Conservation (phyloP, 1,284 basidiomycete species). For the Ustilago bromivora region DNA sequence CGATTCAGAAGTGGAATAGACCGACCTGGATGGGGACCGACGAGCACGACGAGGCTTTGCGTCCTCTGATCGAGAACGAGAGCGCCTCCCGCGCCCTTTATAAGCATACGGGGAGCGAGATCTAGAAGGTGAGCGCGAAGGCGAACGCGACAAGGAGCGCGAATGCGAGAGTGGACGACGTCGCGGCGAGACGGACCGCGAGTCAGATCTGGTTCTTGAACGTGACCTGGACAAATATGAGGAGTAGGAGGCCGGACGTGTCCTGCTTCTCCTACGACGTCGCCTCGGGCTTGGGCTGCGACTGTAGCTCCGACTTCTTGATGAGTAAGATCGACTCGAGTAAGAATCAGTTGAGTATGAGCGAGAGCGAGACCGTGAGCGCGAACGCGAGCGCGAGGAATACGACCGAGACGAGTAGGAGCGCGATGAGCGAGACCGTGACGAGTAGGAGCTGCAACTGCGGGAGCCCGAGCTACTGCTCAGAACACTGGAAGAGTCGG, state of each 20-base stretch:
- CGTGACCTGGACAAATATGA: constrained; percentile 43
- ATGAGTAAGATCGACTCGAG: constrained; percentile 34
- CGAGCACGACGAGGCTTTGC: neutral
- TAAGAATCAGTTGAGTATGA: constrained; percentile 44
- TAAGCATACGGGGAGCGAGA: constrained; percentile 21
- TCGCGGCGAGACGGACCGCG: constrained; percentile 19
- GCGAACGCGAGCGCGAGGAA: constrained; percentile 11
- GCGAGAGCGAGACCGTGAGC: constrained; percentile 14
- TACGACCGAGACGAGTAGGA: constrained; percentile 32
- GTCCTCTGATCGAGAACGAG: constrained; percentile 26
- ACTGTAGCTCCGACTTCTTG: constrained; percentile 33
- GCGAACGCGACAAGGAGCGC: constrained; percentile 12
- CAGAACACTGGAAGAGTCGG: constrained; percentile 38
- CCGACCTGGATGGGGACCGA: constrained; percentile 22
- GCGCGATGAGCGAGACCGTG: constrained; percentile 38
- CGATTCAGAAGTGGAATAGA: constrained; percentile 17
- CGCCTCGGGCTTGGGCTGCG: constrained; percentile 13
- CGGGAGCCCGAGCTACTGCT: constrained; percentile 39
- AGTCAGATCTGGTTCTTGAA: constrained; percentile 31
- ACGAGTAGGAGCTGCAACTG: constrained; percentile 39
- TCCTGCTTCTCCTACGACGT: constrained; percentile 27
- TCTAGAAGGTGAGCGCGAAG: constrained; percentile 16
- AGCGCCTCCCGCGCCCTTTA: constrained; percentile 15
- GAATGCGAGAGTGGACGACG: constrained; percentile 25
- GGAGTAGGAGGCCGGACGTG: constrained; percentile 40